Evolutionary conservation across 2,329 filamentous ascomycete species (phyloP).

Genomic region (Stagonosporopsis cucurbitacearum): DNA sequence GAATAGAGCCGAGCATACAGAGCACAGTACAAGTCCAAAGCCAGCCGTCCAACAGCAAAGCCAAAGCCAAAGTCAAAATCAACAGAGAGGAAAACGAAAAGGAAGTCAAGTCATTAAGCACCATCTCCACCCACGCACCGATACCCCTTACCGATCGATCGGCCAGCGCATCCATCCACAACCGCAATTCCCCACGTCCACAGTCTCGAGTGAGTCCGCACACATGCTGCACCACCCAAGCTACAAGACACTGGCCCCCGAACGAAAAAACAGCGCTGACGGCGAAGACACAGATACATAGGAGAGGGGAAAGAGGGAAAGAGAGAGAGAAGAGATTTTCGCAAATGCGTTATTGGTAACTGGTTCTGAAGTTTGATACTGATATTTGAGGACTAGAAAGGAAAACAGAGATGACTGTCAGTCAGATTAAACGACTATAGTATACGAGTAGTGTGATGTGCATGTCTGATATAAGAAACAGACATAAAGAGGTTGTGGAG

Average conservation of each 20-base stretch:
- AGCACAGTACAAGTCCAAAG: constrained; percentile 1
- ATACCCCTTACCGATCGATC: no score
- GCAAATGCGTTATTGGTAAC: constrained; percentile 11
- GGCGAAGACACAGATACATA: constrained; percentile 37
- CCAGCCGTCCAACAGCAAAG: no score
- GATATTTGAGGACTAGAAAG: constrained; percentile 31
- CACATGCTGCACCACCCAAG: no score
- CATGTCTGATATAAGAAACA: constrained; percentile 14
- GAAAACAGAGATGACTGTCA: constrained; percentile 38
- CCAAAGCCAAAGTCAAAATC: no score
- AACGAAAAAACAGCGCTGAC: constrained; percentile 36
- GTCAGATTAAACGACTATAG: constrained; percentile 37
- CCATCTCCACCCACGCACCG: constrained; percentile 40
- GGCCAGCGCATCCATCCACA: no score
- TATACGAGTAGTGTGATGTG: constrained; percentile 6
- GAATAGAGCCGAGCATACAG: constrained; percentile 5
- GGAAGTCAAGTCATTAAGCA: constrained; percentile 34
- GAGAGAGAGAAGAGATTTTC: no score
- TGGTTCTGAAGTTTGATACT: not conserved
- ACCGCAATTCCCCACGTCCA: no score
- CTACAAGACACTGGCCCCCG: constrained; percentile 32
- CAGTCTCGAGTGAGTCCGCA: no score
- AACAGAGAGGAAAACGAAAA: constrained; percentile 2
- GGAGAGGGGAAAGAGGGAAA: constrained; percentile 36
- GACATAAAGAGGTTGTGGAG: constrained; percentile 16